Conservation (phyloP, 2,329 filamentous ascomycete species). For the Ceratocystis alfenasii region DNA sequence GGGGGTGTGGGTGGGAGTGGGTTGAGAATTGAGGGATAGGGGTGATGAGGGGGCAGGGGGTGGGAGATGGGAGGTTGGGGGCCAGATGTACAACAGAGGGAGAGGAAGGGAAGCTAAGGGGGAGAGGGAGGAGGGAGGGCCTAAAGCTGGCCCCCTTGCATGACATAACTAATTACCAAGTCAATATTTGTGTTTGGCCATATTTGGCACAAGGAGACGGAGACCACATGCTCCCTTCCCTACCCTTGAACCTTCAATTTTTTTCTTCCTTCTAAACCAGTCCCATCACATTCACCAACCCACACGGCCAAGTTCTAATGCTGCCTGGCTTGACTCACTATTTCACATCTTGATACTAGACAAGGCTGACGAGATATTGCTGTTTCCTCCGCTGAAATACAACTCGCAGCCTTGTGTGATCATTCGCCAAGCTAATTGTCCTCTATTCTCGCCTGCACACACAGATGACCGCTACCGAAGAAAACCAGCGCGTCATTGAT, state of each 20-base stretch:
- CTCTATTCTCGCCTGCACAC: neutral
- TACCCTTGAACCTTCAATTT: neutral
- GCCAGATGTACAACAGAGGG: no score
- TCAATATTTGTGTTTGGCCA: constrained; percentile 7
- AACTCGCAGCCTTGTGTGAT: neutral
- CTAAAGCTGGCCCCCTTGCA: no score
- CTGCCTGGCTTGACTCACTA: neutral
- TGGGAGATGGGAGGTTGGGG: no score
- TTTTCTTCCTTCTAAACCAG: no score
- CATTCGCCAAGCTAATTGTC: neutral
- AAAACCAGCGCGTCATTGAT: neutral
- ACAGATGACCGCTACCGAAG: neutral
- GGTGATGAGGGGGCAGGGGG: no score
- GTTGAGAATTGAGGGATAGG: no score
- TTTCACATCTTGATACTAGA: neutral
- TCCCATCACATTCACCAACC: no score
- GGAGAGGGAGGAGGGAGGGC: no score
- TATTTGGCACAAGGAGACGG: neutral
- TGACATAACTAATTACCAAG: neutral
- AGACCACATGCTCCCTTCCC: neutral
- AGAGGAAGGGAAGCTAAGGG: no score
- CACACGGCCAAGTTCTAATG: neutral
- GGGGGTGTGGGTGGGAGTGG: no score
- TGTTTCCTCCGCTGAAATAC: neutral
- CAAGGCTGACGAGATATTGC: neutral